Evolutionary conservation across 345 rosid genomes (phyloP), one percentile per base, ranked within the genome.

Genomic region (Lepidium africanum): DNA sequence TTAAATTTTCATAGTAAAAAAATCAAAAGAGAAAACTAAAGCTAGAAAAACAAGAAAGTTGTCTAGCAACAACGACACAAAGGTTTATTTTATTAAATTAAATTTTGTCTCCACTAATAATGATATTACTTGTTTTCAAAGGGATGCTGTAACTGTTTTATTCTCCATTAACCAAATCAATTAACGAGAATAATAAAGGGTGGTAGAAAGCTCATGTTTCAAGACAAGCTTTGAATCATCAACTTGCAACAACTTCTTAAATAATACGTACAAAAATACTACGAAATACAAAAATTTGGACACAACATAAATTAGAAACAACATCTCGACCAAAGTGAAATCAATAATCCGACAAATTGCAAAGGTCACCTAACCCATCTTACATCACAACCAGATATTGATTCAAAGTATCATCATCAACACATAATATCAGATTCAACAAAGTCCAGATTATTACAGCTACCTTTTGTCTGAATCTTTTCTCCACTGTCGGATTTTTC

Each of bases 331-430:
- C 23, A 51, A 30, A 66, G 66, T 65, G 45, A 52, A 50, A 55
- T 49, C 38, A 50, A 38, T 56, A 75, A 75, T 59, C 65, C 65
- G 66, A 75, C 78, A 75, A 40, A 55, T 27, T 54, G 40, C 70
- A 54, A 47, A 67, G 32, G 16, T 68, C 64, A 53, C 69, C 73
- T 59, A 74, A 65, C 60, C 39, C 77, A 21, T 72, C 65, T 58
- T 38, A 62, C 69, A 56, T 14, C 55, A 73, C 62, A 39, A 3
- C 36, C 49, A 61, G 39, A 37, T 74, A 53, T 38, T 60, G 43
- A 59, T 59, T 9, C 0, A 40, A 30, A 65, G 64, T 40, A 23
- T 63, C 65, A 32, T 39, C 41, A 16, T 33, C 46, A 39, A 69
- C 13, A 52, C 68, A 23, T 27, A 21, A 17, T 32, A 35, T 23